Evolutionary conservation across 2,329 filamentous ascomycete species (phyloP).

Genomic region (Escovopsis sp.): DNA sequence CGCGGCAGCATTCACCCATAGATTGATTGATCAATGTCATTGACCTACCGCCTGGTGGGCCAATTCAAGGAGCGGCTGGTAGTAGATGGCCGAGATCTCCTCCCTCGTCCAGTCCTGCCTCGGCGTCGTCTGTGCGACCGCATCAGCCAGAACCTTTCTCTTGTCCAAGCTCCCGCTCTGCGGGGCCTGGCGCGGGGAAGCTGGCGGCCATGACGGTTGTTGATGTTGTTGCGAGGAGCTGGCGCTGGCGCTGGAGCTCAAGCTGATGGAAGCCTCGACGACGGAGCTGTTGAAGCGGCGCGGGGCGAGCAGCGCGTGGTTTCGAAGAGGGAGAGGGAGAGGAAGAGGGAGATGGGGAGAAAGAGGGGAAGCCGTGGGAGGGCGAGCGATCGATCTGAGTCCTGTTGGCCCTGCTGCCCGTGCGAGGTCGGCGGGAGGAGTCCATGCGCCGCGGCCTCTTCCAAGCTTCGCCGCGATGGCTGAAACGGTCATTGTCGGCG

Average conservation of each 20-base stretch:
- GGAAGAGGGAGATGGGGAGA: no score
- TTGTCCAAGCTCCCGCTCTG: conserved; percentile 7
- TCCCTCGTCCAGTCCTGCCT: conserved; percentile 68
- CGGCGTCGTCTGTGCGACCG: conserved; percentile 44
- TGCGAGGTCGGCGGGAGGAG: no score
- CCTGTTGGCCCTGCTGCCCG: no score
- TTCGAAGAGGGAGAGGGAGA: no score
- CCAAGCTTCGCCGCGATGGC: no score
- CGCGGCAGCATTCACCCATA: background rate
- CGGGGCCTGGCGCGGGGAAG: conserved; percentile 1
- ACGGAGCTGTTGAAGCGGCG: conserved; percentile 5
- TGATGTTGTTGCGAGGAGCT: background rate
- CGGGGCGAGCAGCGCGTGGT: background rate
- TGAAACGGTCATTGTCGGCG: no score
- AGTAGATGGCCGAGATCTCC: conserved; percentile 69
- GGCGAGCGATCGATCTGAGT: no score
- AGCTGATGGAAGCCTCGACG: conserved; percentile 4
- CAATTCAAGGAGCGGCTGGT: conserved; percentile 67
- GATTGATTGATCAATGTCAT: background rate
- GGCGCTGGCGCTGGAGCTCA: conserved; percentile 3
- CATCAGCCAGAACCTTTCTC: conserved; percentile 27
- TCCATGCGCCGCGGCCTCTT: no score
- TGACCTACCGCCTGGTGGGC: conserved; percentile 53
- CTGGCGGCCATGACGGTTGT: no score
- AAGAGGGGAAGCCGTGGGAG: no score